A percentile compares a stretch with the other conserved stretches of the same genome.
These are phyloP conservation scores for Mycena vulgaris DNA, from an alignment of 768 basidiomycete genomes.

Conservation along the genomic window DNA sequence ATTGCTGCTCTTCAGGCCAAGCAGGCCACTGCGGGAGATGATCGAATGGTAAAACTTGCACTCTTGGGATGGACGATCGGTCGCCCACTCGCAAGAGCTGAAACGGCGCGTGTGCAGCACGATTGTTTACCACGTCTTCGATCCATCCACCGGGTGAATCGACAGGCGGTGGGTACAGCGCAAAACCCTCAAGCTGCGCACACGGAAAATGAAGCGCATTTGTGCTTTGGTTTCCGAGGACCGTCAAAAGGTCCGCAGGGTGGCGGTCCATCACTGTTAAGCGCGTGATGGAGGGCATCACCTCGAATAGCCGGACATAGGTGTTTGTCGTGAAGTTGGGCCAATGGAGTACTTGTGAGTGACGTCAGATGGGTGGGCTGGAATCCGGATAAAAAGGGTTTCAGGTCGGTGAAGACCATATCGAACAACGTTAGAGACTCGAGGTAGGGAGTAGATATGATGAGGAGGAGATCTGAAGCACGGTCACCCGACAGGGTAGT, in stretches of 20 bases:
- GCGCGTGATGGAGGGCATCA: conserved; percentile 25
- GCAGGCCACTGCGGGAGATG: conserved; percentile 18
- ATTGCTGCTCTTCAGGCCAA: conserved; percentile 10
- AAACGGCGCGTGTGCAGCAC: conserved; percentile 10
- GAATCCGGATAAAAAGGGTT: conserved; percentile 21
- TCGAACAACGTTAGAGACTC: conserved; percentile 20
- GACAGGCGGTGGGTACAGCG: conserved; percentile 21
- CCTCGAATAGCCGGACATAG: conserved; percentile 8
- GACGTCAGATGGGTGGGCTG: conserved; percentile 17
- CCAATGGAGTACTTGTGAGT: conserved; percentile 26
- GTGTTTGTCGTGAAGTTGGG: conserved; percentile 22
- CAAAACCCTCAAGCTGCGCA: conserved; percentile 15
- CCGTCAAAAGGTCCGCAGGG: conserved; percentile 10
- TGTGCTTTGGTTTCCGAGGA: conserved; percentile 9
- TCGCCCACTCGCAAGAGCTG: conserved; percentile 18
- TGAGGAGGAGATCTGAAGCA: conserved; percentile 25
- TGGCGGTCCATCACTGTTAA: conserved; percentile 25
- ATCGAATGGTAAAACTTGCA: conserved; percentile 19
- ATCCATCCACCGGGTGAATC: background rate
- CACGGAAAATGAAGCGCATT: conserved; percentile 8
- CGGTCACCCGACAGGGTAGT: conserved; percentile 23
- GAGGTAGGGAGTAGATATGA: conserved; percentile 21
- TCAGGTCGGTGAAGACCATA: conserved; percentile 20
- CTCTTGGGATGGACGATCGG: background rate
- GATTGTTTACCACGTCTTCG: conserved; percentile 5